A percentile compares a stretch with the other conserved stretches of the same genome.
Conservation (phyloP, 176 grass and related monocot species). For the Ampelocalamus luodianensis region DNA sequence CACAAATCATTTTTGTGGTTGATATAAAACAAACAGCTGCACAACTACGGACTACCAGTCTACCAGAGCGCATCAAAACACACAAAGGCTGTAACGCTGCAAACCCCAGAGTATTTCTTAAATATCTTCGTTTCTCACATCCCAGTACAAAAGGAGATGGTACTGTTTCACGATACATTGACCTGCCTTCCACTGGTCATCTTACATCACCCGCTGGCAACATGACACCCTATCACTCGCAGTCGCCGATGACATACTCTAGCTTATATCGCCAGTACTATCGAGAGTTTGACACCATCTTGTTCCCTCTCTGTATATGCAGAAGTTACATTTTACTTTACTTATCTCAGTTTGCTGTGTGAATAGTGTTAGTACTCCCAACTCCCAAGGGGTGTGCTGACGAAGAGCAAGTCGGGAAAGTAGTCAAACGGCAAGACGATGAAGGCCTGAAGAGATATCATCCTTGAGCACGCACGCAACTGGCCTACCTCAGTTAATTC, state of each 20-base stretch:
- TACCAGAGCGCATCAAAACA: neutral
- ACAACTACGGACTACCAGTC: neutral
- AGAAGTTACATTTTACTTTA: neutral
- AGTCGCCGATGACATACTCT: conserved; percentile 7
- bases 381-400: conserved; percentile 3
- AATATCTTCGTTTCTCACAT: neutral
- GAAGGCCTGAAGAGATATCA: neutral
- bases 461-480: neutral
- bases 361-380: neutral
- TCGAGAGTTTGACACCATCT: neutral
- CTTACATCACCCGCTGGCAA: neutral
- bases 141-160: neutral
- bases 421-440: neutral
- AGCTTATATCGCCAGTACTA: neutral
- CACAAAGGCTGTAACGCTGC: neutral
- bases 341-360: neutral
- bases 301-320: neutral
- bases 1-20: neutral
- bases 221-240: neutral
- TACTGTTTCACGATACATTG: neutral
- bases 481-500: neutral
- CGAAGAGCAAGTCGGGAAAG: neutral
- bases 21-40: neutral
- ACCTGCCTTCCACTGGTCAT: neutral
- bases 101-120: neutral